Percentiles rank a stretch among this genome's conserved stretches.
Conservation (phyloP, 2,329 filamentous ascomycete genomes). For the Paecilomyces niveus region DNA sequence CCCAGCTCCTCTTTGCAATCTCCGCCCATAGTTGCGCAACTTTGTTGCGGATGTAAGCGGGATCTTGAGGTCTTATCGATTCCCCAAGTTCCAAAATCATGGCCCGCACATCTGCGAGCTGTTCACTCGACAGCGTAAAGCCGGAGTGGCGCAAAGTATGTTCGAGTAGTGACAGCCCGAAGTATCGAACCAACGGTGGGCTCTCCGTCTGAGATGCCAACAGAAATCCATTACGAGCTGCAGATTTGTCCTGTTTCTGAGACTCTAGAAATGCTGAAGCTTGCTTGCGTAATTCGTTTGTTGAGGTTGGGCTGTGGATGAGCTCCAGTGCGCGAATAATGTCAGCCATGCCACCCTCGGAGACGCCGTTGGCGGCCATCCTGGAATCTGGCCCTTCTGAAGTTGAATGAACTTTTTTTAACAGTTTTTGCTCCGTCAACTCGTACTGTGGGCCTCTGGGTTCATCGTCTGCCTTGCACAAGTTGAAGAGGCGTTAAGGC, state of each 20-base stretch:
- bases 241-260: conserved; percentile 70
- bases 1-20: conserved; percentile 88
- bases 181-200: conserved; percentile 79
- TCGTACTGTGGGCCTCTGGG: neutral
- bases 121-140: conserved; percentile 62
- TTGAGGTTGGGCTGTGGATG: conserved; percentile 74
- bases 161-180: conserved; percentile 85
- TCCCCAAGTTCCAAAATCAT: conserved; percentile 77
- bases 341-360: conserved; percentile 32
- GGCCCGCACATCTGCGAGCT: conserved; percentile 61
- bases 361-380: conserved; percentile 30
- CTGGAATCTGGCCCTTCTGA: neutral
- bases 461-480: neutral
- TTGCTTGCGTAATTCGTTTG: conserved; percentile 72
- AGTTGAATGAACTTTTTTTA: neutral
- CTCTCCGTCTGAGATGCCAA: conserved; percentile 71
- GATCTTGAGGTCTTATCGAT: conserved; percentile 63
- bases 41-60: conserved; percentile 83
- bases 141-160: conserved; percentile 82
- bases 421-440: neutral
- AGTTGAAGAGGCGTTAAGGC: neutral
- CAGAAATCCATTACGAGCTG: conserved; percentile 75
- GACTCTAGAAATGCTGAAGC: conserved; percentile 81
- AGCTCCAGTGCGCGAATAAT: conserved; percentile 82
- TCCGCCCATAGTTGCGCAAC: conserved; percentile 92